These are phyloP conservation scores for Candida gorgasii DNA, from an alignment of 805 yeast genomes.

Conservation along the genomic window DNA sequence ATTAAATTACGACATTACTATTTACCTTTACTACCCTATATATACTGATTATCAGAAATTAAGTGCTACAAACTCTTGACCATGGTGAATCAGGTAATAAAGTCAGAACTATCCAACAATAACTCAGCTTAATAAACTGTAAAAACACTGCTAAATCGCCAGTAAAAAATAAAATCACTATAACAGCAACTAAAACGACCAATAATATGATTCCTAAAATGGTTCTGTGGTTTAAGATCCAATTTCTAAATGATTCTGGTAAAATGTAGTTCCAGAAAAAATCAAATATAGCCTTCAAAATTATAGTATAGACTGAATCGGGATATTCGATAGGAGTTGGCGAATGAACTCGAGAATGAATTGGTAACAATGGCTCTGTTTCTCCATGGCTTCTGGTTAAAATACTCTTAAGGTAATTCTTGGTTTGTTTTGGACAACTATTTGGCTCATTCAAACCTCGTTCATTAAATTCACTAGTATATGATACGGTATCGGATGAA, in stretches of 20 bases:
- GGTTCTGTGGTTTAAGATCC: slow-evolving; percentile 9
- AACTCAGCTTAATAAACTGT: background rate
- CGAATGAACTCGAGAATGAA: slow-evolving; percentile 12
- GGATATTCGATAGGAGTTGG: slow-evolving; percentile 8
- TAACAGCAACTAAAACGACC: slow-evolving; percentile 9
- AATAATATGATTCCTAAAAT: slow-evolving; percentile 4
- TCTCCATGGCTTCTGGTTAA: slow-evolving; percentile 10
- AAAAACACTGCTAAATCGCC: slow-evolving; percentile 14
- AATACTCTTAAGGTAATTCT: slow-evolving; percentile 8
- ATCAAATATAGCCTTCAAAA: slow-evolving; percentile 2
- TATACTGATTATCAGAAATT: too few relatives aligned
- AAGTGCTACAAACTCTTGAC: background rate
- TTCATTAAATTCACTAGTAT: slow-evolving; percentile 7
- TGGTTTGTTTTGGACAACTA: background rate
- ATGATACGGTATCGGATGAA: slow-evolving; percentile 9
- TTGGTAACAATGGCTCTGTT: slow-evolving; percentile 21
- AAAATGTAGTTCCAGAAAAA: slow-evolving; percentile 20
- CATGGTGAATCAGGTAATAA: slow-evolving; percentile 5
- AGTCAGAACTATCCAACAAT: slow-evolving; percentile 1
- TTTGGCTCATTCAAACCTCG: slow-evolving; percentile 3
- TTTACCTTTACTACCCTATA: too few relatives aligned
- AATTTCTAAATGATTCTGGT: slow-evolving; percentile 17
- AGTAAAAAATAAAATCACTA: slow-evolving; percentile 16
- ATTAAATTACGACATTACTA: background rate
- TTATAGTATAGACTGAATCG: background rate